A percentile compares a stretch with the other conserved stretches of the same genome.
These are phyloP conservation scores for Dendrobium huoshanense DNA, from an alignment of 106 monocot genomes.

Conservation along the genomic window DNA sequence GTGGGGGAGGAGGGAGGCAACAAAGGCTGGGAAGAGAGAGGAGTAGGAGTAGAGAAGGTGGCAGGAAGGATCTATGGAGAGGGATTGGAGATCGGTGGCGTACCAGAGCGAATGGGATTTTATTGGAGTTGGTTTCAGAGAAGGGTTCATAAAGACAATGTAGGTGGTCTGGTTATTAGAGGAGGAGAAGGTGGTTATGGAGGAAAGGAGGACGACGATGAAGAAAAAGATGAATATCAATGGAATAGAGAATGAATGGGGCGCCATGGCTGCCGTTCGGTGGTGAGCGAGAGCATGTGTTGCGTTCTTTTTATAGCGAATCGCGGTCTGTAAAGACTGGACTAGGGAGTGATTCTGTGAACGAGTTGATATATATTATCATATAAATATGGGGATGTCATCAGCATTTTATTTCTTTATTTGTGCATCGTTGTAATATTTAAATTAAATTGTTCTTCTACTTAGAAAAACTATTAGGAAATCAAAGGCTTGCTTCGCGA, in stretches of 20 bases:
- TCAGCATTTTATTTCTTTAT: too few relatives aligned
- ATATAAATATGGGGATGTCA: too few relatives aligned
- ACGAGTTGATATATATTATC: too few relatives aligned
- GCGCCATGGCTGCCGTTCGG: not conserved
- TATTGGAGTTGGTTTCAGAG: slow-evolving; percentile 23
- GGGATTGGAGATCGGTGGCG: slow-evolving; percentile 36
- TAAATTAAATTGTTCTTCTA: too few relatives aligned
- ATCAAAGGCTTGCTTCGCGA: too few relatives aligned
- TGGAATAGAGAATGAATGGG: not conserved
- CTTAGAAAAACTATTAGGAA: too few relatives aligned
- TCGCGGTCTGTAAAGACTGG: not conserved
- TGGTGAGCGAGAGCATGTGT: not conserved
- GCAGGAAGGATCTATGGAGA: slow-evolving; percentile 31
- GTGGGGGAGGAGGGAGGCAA: slow-evolving; percentile 14
- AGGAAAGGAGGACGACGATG: not conserved
- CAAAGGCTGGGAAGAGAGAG: slow-evolving; percentile 16
- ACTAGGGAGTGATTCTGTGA: too few relatives aligned
- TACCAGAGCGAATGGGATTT: slow-evolving; percentile 29
- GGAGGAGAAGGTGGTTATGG: not conserved
- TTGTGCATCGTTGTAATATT: too few relatives aligned
- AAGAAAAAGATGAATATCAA: not conserved
- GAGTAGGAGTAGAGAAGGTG: slow-evolving; percentile 42
- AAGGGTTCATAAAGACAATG: slow-evolving; percentile 45
- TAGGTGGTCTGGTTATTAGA: slow-evolving; percentile 14
- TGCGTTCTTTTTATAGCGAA: not conserved